Conservation (phyloP, 2,329 filamentous ascomycete genomes). For the Geosmithia flava region DNA sequence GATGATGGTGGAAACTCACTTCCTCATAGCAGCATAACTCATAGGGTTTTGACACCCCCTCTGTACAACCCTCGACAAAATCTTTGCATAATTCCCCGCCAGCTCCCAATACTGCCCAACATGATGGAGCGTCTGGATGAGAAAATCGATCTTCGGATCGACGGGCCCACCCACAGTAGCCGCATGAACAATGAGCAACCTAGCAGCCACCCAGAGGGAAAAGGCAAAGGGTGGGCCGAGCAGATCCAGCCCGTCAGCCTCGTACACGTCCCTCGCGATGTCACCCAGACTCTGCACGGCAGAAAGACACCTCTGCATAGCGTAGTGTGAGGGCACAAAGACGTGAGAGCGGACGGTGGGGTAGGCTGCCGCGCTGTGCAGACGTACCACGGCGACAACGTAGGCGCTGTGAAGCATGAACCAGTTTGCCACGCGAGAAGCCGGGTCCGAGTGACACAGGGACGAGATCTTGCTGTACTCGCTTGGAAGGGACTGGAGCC, state of each 20-base stretch:
- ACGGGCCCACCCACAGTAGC: slow-evolving; percentile 22
- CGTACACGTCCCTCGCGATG: slow-evolving; percentile 28
- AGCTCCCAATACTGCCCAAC: slow-evolving; percentile 31
- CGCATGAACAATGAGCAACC: slow-evolving; percentile 26
- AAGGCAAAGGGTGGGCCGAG: slow-evolving; percentile 30
- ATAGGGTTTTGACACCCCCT: slow-evolving; percentile 18
- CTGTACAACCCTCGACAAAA: slow-evolving; percentile 24
- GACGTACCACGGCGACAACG: slow-evolving; percentile 27
- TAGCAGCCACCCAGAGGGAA: slow-evolving; percentile 28
- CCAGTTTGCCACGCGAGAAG: slow-evolving; percentile 31
- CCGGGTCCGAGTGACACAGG: slow-evolving; percentile 29
- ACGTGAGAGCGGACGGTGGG: slow-evolving; percentile 24
- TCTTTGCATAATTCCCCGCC: slow-evolving; percentile 26
- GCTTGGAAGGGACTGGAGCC: slow-evolving; percentile 28
- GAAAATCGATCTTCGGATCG: slow-evolving; percentile 27
- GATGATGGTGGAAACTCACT: slow-evolving; percentile 19
- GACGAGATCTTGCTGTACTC: slow-evolving; percentile 32
- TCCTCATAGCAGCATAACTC: slow-evolving; percentile 25
- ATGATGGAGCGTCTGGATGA: slow-evolving; percentile 26
- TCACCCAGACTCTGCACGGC: slow-evolving; percentile 29
- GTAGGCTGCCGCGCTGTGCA: slow-evolving; percentile 31
- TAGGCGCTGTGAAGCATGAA: slow-evolving; percentile 33
- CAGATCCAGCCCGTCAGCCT: slow-evolving; percentile 27
- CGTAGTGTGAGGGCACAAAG: slow-evolving; percentile 29
- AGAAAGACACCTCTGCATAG: slow-evolving; percentile 30